Percentiles rank a stretch among this genome's conserved stretches.
These are phyloP conservation scores for Hypoxylon sp. DNA, from an alignment of 2,329 filamentous ascomycete species.

Conservation along the genomic window DNA sequence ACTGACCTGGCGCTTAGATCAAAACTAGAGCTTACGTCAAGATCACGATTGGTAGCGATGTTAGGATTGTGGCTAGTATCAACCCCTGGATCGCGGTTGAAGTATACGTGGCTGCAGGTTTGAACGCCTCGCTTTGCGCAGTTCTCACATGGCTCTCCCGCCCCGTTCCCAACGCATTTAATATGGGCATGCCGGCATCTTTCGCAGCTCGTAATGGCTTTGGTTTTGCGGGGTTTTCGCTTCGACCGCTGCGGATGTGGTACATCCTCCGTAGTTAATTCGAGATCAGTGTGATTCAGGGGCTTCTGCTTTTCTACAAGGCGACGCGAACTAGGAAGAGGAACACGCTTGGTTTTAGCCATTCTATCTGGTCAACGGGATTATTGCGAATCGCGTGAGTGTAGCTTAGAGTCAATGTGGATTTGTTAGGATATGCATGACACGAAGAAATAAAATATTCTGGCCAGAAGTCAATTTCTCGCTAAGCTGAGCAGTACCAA, in stretches of 20 bases:
- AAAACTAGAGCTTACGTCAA: too few species aligned
- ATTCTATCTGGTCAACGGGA: neutral
- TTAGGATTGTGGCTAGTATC: too few species aligned
- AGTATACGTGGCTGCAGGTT: constrained; percentile 28
- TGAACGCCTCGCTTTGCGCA: constrained; percentile 30
- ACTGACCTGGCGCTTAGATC: too few species aligned
- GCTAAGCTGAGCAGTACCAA: neutral
- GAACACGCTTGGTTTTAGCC: constrained; percentile 16
- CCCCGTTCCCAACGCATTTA: constrained; percentile 31
- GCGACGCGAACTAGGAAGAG: constrained; percentile 17
- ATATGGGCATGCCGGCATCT: constrained; percentile 33
- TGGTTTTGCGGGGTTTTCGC: constrained; percentile 24
- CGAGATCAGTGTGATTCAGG: neutral
- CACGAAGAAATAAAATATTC: neutral
- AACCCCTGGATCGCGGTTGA: neutral
- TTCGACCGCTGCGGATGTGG: constrained; percentile 4
- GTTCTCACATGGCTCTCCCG: constrained; percentile 28
- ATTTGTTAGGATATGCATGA: neutral
- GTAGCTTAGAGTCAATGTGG: neutral
- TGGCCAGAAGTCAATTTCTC: neutral
- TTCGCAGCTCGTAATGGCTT: constrained; percentile 38
- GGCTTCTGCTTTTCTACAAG: neutral
- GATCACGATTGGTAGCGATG: too few species aligned
- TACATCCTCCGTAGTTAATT: neutral
- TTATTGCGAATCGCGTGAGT: neutral